phyloP scores from a whole-genome alignment of 305 asterid species.

The Plantago coronopus region DNA sequence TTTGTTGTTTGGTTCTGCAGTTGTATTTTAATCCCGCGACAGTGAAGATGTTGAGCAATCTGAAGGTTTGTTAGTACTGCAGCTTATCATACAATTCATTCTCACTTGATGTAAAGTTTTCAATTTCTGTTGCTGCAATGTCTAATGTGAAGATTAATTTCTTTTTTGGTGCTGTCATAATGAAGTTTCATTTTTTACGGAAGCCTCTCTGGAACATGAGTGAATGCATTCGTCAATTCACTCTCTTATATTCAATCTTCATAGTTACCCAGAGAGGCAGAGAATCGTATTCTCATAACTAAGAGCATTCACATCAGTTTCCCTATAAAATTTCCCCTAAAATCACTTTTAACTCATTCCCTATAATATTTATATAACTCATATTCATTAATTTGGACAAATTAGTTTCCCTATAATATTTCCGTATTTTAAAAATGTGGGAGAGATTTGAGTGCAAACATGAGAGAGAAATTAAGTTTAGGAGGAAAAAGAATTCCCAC shows the following conservation, averaged over 20 bases:
- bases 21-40: constrained; percentile 96
- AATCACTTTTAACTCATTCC: too few species aligned
- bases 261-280: not conserved
- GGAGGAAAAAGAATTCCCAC: too few species aligned
- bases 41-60: constrained; percentile 97
- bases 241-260: not conserved
- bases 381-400: too few species aligned
- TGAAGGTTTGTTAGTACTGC: constrained; percentile 60
- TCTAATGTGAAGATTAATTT: not conserved
- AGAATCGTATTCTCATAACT: too few species aligned
- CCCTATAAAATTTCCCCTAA: too few species aligned
- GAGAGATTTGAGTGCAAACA: too few species aligned
- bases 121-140: not conserved
- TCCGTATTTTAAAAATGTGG: too few species aligned
- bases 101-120: constrained; percentile 17
- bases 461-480: too few species aligned
- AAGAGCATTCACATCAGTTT: too few species aligned
- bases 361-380: too few species aligned
- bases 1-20: constrained; percentile 36
- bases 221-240: not conserved
- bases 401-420: too few species aligned
- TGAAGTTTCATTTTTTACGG: constrained; percentile 9
- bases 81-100: constrained; percentile 16
- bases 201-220: constrained; percentile 16
- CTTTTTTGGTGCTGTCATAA: constrained; percentile 5